Evolutionary conservation across 768 basidiomycete species (phyloP), one percentile per base, ranked within the genome.

Genomic region (Russula abietina): DNA sequence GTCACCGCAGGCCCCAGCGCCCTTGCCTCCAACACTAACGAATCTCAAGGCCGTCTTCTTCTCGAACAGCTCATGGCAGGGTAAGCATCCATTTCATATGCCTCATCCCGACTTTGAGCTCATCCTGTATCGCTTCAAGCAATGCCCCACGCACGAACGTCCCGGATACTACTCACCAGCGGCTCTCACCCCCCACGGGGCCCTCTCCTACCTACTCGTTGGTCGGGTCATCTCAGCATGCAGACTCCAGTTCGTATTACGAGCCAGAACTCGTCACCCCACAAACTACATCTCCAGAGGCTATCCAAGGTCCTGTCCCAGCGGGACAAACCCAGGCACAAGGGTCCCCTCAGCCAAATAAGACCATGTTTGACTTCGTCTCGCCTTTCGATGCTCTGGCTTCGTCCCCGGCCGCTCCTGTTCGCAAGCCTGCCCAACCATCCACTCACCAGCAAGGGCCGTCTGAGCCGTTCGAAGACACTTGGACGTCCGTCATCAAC

Each of bases 361-460:
- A 88, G 73, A 88, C 89, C 54, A 84, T 91, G 81, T 93, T 93
- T 68, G 89, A 92, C 43, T 93, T 89, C 64, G 80, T 87, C 55
- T 91, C 89, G 54, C 86, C 91, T 2, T 92, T 93, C 68, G 91
- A 93, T 68, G 90, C 88, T 28, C 80, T 93, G 51, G 79, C 74
- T n/a, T 66, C 83, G 9, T 75, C 79, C n/a, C 71, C 81, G 11
- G 38, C 71, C 0, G 71, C 72, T 46, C 59, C 79, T 19, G 72
- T 81, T 77, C 89, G 90, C 72, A 90, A 89, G 71, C 84, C 87
- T 22, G 81, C 82, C 3, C 87, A 85, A 12, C 65, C 76, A 64
- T 58, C 67, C 50, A 69, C 51, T 75, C 77, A 51, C 19, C 69
- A 57, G 64, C 80, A 10, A 74, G 75, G 54, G 55, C 76, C 80